phyloP scores from a whole-genome alignment of 805 yeast genomes.

The Torulaspora gathmanii region DNA sequence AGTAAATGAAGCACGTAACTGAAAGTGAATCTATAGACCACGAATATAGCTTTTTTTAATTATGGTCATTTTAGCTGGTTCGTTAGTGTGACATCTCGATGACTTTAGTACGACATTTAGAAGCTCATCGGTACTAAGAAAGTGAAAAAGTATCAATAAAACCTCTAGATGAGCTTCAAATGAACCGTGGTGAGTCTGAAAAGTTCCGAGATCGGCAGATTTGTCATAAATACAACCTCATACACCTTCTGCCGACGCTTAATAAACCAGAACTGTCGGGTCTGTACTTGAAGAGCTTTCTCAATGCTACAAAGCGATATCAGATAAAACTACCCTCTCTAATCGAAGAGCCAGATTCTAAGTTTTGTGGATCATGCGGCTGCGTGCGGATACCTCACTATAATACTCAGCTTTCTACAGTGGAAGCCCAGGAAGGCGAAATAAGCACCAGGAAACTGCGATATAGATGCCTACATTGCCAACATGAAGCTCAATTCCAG shows the following conservation, averaged over 20 bases:
- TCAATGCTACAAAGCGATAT: slow-evolving; percentile 29
- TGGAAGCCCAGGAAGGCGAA: not conserved
- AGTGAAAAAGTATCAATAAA: not conserved
- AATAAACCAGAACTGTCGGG: slow-evolving; percentile 27
- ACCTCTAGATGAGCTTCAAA: not conserved
- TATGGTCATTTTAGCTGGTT: not conserved
- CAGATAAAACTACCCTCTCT: slow-evolving; percentile 25
- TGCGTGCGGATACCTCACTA: slow-evolving; percentile 30
- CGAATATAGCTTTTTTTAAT: not conserved
- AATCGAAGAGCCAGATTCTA: slow-evolving; percentile 18
- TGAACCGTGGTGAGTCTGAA: slow-evolving; percentile 28
- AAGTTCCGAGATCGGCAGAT: slow-evolving; percentile 27
- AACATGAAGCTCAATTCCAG: slow-evolving; percentile 15
- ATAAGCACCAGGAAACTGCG: slow-evolving; percentile 17
- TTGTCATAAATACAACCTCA: slow-evolving; percentile 27
- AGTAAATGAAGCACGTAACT: not conserved
- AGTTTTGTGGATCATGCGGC: slow-evolving; percentile 34
- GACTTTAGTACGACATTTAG: not conserved
- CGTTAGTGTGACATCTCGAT: not conserved
- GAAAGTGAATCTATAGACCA: not conserved
- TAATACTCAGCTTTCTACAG: slow-evolving; percentile 6
- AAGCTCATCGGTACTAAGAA: not conserved
- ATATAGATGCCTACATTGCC: slow-evolving; percentile 33
- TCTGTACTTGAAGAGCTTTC: slow-evolving; percentile 30
- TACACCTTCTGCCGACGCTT: slow-evolving; percentile 26